These are phyloP conservation scores for Hanseniaspora lindneri DNA, from an alignment of 805 yeast species.

Conservation along the genomic window DNA sequence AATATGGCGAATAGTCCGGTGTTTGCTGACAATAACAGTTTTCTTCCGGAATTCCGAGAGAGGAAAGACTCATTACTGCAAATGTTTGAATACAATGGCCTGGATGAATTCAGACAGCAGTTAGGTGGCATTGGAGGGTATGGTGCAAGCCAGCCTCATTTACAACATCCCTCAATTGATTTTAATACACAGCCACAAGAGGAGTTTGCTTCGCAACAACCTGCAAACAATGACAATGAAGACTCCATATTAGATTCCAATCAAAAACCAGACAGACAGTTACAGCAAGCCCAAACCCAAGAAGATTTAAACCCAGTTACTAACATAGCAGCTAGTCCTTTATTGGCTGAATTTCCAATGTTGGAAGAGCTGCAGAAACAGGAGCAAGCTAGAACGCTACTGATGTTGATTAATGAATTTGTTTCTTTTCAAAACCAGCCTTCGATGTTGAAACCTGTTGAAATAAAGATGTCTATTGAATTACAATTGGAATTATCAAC, in stretches of 20 bases:
- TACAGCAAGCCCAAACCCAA: neutral
- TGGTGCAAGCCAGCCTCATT: slow-evolving; percentile 1
- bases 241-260: no score
- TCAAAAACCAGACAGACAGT: no score
- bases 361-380: neutral
- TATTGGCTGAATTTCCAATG: neutral
- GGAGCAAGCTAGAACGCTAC: slow-evolving; percentile 6
- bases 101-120: slow-evolving; percentile 15
- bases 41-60: neutral
- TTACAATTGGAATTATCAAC: slow-evolving; percentile 5
- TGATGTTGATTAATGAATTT: slow-evolving; percentile 7
- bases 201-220: no score
- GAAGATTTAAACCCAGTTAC: neutral
- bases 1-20: slow-evolving; percentile 12
- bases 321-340: neutral
- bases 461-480: neutral
- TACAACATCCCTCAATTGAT: neutral
- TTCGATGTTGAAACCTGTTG: neutral
- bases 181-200: no score
- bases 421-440: slow-evolving; percentile 6
- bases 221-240: no score
- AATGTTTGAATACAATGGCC: slow-evolving; percentile 12
- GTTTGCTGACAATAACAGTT: neutral
- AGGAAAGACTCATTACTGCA: neutral
- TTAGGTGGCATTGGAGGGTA: slow-evolving; percentile 16